A percentile compares a stretch with the other conserved stretches of the same genome.
Evolutionary conservation across 345 rosid species (phyloP).

Genomic region (Moricandia moricandioides): DNA sequence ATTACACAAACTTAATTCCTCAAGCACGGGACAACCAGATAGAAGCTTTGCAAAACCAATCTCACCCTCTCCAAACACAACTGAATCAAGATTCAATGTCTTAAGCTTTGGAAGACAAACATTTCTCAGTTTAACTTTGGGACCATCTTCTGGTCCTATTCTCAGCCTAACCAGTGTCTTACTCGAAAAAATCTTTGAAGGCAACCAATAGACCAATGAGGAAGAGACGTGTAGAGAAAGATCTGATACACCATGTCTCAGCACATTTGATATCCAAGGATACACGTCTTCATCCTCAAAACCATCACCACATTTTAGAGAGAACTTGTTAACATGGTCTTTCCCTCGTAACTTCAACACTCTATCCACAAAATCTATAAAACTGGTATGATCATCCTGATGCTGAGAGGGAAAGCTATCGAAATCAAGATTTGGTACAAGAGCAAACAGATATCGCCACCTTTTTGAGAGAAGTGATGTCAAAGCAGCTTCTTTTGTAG

Average conservation of each 20-base stretch:
- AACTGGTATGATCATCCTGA: constrained; percentile 18
- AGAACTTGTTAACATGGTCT: constrained; percentile 25
- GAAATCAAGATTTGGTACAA: constrained; percentile 29
- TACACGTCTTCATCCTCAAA: constrained; percentile 27
- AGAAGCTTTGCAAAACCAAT: constrained; percentile 28
- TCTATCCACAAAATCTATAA: constrained; percentile 35
- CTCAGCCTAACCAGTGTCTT: constrained; percentile 26
- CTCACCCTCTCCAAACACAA: constrained; percentile 20
- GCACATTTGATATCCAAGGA: constrained; percentile 31
- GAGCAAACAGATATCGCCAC: constrained; percentile 27
- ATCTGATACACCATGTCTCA: constrained; percentile 31
- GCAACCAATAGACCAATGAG: constrained; percentile 30
- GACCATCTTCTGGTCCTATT: constrained; percentile 15
- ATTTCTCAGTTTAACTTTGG: constrained; percentile 20
- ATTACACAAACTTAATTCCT: constrained; percentile 25
- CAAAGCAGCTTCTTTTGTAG: constrained; percentile 34
- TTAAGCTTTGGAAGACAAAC: constrained; percentile 28
- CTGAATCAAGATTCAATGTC: constrained; percentile 6
- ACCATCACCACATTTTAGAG: constrained; percentile 35
- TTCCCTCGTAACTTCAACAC: constrained; percentile 21
- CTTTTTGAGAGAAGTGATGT: constrained; percentile 33
- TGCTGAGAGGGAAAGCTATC: background rate
- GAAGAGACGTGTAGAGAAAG: constrained; percentile 27
- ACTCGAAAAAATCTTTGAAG: constrained; percentile 23
- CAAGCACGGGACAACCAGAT: constrained; percentile 26